Percentiles rank a stretch among this genome's conserved stretches.
These are phyloP conservation scores for Chrysochromulina parva DNA, from an alignment of 78 protist genomes.

Conservation along the genomic window DNA sequence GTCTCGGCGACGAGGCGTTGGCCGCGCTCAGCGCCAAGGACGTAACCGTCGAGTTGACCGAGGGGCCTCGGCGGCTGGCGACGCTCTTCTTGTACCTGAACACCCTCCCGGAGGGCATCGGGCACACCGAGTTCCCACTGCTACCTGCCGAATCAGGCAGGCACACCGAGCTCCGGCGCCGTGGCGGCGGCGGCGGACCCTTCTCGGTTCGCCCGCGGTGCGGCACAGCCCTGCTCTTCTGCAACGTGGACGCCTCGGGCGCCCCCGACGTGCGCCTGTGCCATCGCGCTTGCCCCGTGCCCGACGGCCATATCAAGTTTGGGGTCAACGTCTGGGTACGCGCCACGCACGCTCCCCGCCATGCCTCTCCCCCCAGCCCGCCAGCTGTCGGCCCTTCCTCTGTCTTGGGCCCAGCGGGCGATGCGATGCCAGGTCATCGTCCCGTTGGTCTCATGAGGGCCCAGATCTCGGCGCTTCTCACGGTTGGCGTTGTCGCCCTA, in stretches of 20 bases:
- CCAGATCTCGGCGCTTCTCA: no score
- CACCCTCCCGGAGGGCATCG: neutral
- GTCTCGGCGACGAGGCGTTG: no score
- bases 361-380: no score
- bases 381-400: no score
- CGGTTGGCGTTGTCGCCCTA: no score
- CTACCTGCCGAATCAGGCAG: no score
- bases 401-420: no score
- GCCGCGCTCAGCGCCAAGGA: neutral
- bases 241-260: neutral
- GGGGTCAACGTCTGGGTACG: neutral
- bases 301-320: neutral
- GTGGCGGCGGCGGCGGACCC: no score
- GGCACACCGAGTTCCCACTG: neutral
- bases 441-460: no score
- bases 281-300: neutral
- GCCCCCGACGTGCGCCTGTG: neutral
- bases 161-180: no score
- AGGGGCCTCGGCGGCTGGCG: neutral
- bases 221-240: neutral
- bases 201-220: neutral
- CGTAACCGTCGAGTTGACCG: neutral
- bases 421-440: no score
- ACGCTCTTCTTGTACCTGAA: slow-evolving; percentile 4
- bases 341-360: no score